These are phyloP conservation scores for Fusarium phyllophilum DNA, from an alignment of 2,329 filamentous ascomycete genomes.

Conservation along the genomic window DNA sequence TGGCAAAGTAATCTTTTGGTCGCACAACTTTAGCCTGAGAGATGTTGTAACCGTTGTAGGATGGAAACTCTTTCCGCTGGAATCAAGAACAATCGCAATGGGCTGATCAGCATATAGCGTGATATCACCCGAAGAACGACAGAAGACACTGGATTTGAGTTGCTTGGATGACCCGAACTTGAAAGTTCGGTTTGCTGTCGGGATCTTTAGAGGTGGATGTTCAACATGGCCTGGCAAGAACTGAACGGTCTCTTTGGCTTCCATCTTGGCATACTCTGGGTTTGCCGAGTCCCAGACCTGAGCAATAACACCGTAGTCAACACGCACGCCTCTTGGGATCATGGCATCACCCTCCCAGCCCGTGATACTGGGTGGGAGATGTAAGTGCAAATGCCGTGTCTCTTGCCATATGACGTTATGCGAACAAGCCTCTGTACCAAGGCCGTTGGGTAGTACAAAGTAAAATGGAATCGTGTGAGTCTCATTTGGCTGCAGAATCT, in stretches of 20 bases:
- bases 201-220: background rate
- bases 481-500: background rate
- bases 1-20: background rate
- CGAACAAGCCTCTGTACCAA: constrained; percentile 14
- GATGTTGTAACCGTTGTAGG: background rate
- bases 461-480: constrained; percentile 14
- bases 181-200: background rate
- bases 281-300: constrained; percentile 11
- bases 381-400: background rate
- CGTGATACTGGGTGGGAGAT: constrained; percentile 5
- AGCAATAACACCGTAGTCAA: constrained; percentile 17
- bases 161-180: constrained; percentile 8
- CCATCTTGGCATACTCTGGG: constrained; percentile 9
- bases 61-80: background rate
- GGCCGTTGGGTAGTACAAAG: constrained; percentile 9
- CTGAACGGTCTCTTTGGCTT: constrained; percentile 12
- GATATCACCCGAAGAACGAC: background rate
- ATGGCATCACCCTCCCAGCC: constrained; percentile 13
- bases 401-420: constrained; percentile 22
- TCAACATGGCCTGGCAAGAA: constrained; percentile 5
- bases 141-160: constrained; percentile 12
- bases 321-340: background rate
- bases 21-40: background rate
- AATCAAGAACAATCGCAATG: background rate
- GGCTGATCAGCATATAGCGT: background rate